Percentiles rank a stretch among this genome's conserved stretches.
These are phyloP conservation scores for Penicillium daleae DNA, from an alignment of 495 filamentous ascomycete species.

Conservation along the genomic window DNA sequence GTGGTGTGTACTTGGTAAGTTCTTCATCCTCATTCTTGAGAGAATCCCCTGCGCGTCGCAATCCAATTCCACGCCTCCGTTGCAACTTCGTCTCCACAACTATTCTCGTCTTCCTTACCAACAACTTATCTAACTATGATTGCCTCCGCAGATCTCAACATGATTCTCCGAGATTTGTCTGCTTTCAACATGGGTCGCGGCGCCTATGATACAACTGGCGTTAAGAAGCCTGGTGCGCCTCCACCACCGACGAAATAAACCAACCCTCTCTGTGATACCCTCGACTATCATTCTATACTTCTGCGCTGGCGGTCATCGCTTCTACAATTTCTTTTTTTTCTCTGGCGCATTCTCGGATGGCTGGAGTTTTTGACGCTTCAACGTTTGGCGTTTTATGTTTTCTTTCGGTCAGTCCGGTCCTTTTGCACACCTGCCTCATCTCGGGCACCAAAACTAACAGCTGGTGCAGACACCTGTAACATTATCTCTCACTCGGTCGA, in stretches of 20 bases:
- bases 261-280: constrained; percentile 17
- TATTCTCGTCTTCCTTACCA: neutral
- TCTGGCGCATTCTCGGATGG: constrained; percentile 5
- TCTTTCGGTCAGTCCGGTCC: constrained; percentile 36
- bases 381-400: constrained; percentile 31
- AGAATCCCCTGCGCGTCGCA: constrained; percentile 18
- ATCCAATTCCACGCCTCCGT: constrained; percentile 5
- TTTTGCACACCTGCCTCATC: constrained; percentile 9
- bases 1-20: constrained; percentile 34
- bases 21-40: constrained; percentile 27
- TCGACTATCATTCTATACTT: constrained; percentile 24
- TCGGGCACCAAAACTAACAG: constrained; percentile 34
- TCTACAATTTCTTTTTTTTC: constrained; percentile 20
- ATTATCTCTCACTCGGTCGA: constrained; percentile 38
- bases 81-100: neutral
- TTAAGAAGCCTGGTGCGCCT: constrained; percentile 60
- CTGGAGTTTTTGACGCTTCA: constrained; percentile 29
- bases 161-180: constrained; percentile 54
- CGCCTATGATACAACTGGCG: constrained; percentile 62
- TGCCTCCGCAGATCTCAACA: constrained; percentile 43
- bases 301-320: constrained; percentile 28
- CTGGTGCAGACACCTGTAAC: constrained; percentile 40
- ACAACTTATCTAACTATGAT: constrained; percentile 38
- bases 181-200: constrained; percentile 62
- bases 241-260: constrained; percentile 47